Base-by-base conservation (phyloP, 1,284 basidiomycete genomes). In the Cryptococcus neoformans region DNA sequence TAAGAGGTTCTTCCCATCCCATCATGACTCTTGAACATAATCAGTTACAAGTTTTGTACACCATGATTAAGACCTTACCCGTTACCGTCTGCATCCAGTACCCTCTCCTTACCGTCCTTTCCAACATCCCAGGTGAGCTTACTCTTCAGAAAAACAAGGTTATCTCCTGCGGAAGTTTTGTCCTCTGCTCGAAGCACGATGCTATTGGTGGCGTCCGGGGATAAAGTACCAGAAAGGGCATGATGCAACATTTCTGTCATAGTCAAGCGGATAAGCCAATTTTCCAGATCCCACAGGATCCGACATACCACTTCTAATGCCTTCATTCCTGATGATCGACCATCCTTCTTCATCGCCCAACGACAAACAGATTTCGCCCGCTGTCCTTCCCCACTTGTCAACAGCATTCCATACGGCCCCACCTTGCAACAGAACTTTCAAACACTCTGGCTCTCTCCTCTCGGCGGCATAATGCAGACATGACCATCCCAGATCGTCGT, bases 401-500 rank as follows among this genome's bases (percentile, higher is more conserved):
- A 89, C 89, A 59, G 89, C 84, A 74, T 96, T 97, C 95, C 95
- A 99, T 0, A 93, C 73, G 0, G 92, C 93, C 2, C 95, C 93
- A 53, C 85, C 81, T n/a, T 85, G 80, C 36, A 99, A 80, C 44
- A 98, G 80, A 4, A 83, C 69, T 56, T 83, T 81, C 7, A 90
- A 80, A 5, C 93, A 77, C 8, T 82, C 80, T 2, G 81, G 74
- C 63, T 88, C 83, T 59, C 87, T 85, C 39, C 82, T 76, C 64
- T 88, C 91, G 0, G 89, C 90, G 1, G 94, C 95, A 44, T 91
- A 93, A 72, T 98, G 95, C 49, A 99, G 78, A 9, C 87, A 82
- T 6, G 89, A 90, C 71, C 87, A 89, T 5, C 92, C 89, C 62
- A 87, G 81, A n/a, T 83, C 83, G 51, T 86, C 85, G 70, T 89